A percentile compares a stretch with the other conserved stretches of the same genome.
These are phyloP conservation scores for Medicago truncatula DNA, from an alignment of 306 rosid genomes.

Conservation along the genomic window MtrunA17r5.0-ANR NC_053042.1:49175001-49175500, in stretches of 20 bases:
- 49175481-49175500: slow-evolving; percentile 41
- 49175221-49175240: slow-evolving; percentile 38
- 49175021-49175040: no score
- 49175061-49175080: no score
- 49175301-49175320: neutral
- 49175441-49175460: slow-evolving; percentile 33
- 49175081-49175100: neutral
- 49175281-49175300: slow-evolving; percentile 22
- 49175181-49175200: neutral
- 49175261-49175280: slow-evolving; percentile 3
- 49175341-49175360: slow-evolving; percentile 50
- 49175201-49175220: slow-evolving; percentile 19
- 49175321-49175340: neutral
- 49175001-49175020: no score
- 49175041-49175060: neutral
- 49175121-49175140: neutral
- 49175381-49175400: slow-evolving; percentile 69
- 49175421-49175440: slow-evolving; percentile 43
- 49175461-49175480: slow-evolving; percentile 17
- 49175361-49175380: slow-evolving; percentile 42
- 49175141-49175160: slow-evolving; percentile 42
- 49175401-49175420: slow-evolving; percentile 53
- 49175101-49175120: neutral
- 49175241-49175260: slow-evolving; percentile 42
- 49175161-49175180: slow-evolving; percentile 30